These are phyloP conservation scores for Hymenoscyphus infarciens DNA, from an alignment of 2,329 filamentous ascomycete species.

Conservation along the genomic window DNA sequence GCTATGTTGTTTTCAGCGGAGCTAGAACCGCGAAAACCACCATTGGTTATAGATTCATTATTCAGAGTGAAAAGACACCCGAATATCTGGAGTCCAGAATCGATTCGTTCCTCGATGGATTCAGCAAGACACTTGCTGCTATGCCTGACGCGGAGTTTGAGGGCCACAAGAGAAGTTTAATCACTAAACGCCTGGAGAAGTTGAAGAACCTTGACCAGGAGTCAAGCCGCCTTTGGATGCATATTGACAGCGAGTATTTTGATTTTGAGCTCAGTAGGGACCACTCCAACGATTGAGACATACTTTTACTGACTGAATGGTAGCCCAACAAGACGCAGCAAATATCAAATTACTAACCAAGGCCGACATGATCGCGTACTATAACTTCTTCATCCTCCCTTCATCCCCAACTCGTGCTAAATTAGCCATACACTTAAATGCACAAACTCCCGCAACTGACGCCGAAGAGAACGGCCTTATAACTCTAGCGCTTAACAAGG, in stretches of 20 bases:
- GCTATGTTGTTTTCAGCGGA: constrained; percentile 91
- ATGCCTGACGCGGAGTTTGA: constrained; percentile 88
- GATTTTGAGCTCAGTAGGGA: constrained; percentile 79
- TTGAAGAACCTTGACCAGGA: constrained; percentile 89
- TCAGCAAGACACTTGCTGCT: constrained; percentile 60
- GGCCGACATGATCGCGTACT: constrained; percentile 76
- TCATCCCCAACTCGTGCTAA: constrained; percentile 73
- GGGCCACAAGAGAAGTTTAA: constrained; percentile 81
- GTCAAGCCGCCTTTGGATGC: constrained; percentile 75
- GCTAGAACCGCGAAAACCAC: constrained; percentile 69
- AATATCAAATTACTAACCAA: constrained; percentile 73
- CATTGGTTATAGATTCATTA: constrained; percentile 81
- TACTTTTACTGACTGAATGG: constrained; percentile 12
- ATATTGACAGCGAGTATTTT: constrained; percentile 81
- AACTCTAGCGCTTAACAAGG: constrained; percentile 25
- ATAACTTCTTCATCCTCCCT: constrained; percentile 69
- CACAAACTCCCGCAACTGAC: constrained; percentile 54
- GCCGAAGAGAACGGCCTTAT: constrained; percentile 39
- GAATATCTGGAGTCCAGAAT: constrained; percentile 84
- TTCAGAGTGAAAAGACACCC: constrained; percentile 86
- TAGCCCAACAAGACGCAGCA: constrained; percentile 61
- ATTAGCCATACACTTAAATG: constrained; percentile 76
- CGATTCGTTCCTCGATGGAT: constrained; percentile 73
- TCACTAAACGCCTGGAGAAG: constrained; percentile 85
- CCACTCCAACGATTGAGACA: constrained; percentile 19